These are phyloP conservation scores for Mariannaea sp. DNA, from an alignment of 2,329 filamentous ascomycete genomes.

Conservation along the genomic window DNA sequence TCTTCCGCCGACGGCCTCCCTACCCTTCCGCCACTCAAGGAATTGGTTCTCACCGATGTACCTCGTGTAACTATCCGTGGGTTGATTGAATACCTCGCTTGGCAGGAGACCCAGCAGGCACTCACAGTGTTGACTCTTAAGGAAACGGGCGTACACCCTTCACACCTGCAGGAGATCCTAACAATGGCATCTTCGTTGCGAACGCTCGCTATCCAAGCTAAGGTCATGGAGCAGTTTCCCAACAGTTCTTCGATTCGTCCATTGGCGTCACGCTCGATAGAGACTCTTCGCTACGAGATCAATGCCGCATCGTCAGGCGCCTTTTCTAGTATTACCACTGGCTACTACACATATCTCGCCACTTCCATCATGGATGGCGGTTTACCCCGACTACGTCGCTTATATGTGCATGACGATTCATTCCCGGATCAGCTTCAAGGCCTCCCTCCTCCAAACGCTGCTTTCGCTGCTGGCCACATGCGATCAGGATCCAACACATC, in stretches of 20 bases:
- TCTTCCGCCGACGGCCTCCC: slow-evolving; percentile 67
- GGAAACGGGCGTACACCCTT: slow-evolving; percentile 70
- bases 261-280: slow-evolving; percentile 70
- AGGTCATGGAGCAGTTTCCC: slow-evolving; percentile 56
- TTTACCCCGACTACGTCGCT: slow-evolving; percentile 72
- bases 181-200: slow-evolving; percentile 60
- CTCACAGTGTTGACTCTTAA: slow-evolving; percentile 73
- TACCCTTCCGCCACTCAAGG: slow-evolving; percentile 74
- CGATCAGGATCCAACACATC: slow-evolving; percentile 43
- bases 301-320: slow-evolving; percentile 62
- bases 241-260: slow-evolving; percentile 57
- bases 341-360: slow-evolving; percentile 85
- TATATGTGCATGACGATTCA: slow-evolving; percentile 84
- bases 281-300: slow-evolving; percentile 82
- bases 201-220: slow-evolving; percentile 59
- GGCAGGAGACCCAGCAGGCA: slow-evolving; percentile 60
- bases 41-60: slow-evolving; percentile 73
- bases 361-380: slow-evolving; percentile 78
- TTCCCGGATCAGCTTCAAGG: slow-evolving; percentile 80
- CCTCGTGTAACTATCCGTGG: slow-evolving; percentile 75
- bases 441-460: slow-evolving; percentile 66
- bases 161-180: slow-evolving; percentile 65
- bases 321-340: slow-evolving; percentile 58
- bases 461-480: slow-evolving; percentile 38
- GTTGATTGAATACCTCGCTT: slow-evolving; percentile 69